Evolutionary conservation across 2,329 filamentous ascomycete genomes (phyloP).

Genomic region (Hypoxylon sp.): DNA sequence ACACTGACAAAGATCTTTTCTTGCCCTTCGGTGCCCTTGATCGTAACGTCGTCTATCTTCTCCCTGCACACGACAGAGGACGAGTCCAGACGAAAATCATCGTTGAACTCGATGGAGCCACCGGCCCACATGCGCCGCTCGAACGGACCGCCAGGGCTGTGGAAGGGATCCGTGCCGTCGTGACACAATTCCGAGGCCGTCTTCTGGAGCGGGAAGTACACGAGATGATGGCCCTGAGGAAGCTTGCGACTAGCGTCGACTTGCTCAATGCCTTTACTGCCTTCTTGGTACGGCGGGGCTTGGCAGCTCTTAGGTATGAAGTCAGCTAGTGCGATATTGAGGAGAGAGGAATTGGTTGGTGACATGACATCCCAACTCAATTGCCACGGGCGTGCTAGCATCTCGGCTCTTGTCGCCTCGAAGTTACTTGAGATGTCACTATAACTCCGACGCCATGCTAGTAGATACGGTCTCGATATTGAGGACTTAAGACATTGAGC

Average conservation of each 20-base stretch:
- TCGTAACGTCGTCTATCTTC: slow-evolving; percentile 51
- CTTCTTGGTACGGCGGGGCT: slow-evolving; percentile 47
- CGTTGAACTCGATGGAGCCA: slow-evolving; percentile 69
- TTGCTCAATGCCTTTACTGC: background rate
- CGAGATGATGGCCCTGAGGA: slow-evolving; percentile 78
- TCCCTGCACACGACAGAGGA: slow-evolving; percentile 56
- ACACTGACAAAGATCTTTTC: slow-evolving; percentile 64
- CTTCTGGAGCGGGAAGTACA: slow-evolving; percentile 83
- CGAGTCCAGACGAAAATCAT: slow-evolving; percentile 51
- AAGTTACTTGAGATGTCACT: slow-evolving; percentile 27
- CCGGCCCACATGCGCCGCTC: slow-evolving; percentile 88
- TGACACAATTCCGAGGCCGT: slow-evolving; percentile 69
- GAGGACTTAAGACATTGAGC: background rate
- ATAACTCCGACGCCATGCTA: slow-evolving; percentile 15
- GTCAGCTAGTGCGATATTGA: slow-evolving; percentile 68
- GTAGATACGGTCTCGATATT: background rate
- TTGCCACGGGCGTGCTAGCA: slow-evolving; percentile 40
- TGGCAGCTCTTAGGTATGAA: slow-evolving; percentile 53
- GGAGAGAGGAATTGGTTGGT: slow-evolving; percentile 70
- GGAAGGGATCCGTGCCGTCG: slow-evolving; percentile 85
- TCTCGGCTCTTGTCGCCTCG: slow-evolving; percentile 36
- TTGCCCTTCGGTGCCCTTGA: slow-evolving; percentile 45
- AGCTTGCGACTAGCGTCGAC: slow-evolving; percentile 46
- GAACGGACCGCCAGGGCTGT: slow-evolving; percentile 77
- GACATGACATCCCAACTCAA: slow-evolving; percentile 51